Evolutionary conservation across 2,329 filamentous ascomycete genomes (phyloP), one percentile per base, ranked within the genome.

Genomic region (Aspergillus spinulosporus): DNA sequence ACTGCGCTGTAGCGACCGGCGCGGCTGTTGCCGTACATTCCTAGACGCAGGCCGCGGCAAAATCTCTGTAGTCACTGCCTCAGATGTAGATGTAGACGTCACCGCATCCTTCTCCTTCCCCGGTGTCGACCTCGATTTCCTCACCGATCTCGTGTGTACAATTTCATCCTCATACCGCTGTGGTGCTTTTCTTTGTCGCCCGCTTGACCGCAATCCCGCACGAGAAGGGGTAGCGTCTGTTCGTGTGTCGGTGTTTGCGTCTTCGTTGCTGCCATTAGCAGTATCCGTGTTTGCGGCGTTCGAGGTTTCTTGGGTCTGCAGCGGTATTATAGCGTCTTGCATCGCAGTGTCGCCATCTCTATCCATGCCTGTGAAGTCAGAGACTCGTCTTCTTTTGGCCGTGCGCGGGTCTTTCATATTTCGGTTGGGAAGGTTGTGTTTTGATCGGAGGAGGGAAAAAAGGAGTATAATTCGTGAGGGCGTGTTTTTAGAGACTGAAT

Each of bases 371-470:
- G 61, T 59, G 15, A 59, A 54, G 40, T 68, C 64, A 44, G 68
- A 73, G 34, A 74, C 67, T 52, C 69, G 70, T 57, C 73, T 71
- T 52, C 72, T 65, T 58, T 75, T 75, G 26, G 64, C 61, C 15
- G 70, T 64, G 34, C 69, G 69, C n/a, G 68, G 60, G 37, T 73
- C 68, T 49, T 63, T 70, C 72, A 74, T 74, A 58, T 52, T 26
- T n/a, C 37, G 37, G 40, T 52, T 8, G 21, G 21, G 21, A 21
- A 21, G 21, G 21, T 21, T 21, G 12, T 31, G 11, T 32, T 42
- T 42, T n/a, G 34, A 40, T 36, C 14, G n/a, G 39, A 5, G 29
- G 14, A 14, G 26, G 37, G 39, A 32, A 4, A 21, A 21, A 21
- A 21, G 15, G 12, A 15, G 42, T 9, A 45, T 21, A 21, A 26